Evolutionary conservation across 208 protist species (phyloP).

Genomic region (Angomonas ambiguus): DNA sequence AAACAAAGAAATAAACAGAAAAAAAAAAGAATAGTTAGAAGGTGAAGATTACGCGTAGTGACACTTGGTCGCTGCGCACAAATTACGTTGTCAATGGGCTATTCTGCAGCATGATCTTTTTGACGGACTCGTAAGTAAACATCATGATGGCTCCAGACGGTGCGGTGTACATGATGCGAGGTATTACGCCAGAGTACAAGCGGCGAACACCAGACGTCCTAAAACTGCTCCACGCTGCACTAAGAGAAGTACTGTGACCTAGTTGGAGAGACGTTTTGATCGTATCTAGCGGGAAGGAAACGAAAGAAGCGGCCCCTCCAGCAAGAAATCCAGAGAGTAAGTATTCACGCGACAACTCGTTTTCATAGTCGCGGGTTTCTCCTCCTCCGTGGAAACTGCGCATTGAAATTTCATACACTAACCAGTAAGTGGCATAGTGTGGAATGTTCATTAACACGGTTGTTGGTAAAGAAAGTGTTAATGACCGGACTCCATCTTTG

Average conservation of each 20-base stretch:
- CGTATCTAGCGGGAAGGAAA: constrained; percentile 91
- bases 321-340: constrained; percentile 77
- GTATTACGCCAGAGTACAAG: constrained; percentile 70
- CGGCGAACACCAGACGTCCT: constrained; percentile 34
- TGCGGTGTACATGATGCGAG: constrained; percentile 85
- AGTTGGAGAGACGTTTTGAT: constrained; percentile 91
- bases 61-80: no score
- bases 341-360: constrained; percentile 53
- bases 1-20: no score
- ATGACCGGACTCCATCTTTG: constrained; percentile 51
- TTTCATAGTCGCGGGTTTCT: constrained; percentile 32
- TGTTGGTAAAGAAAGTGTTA: constrained; percentile 88
- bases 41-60: no score
- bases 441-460: constrained; percentile 93
- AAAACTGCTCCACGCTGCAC: constrained; percentile 20
- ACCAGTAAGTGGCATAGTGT: constrained; percentile 89
- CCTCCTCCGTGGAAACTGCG: constrained; percentile 28
- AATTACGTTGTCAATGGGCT: not conserved
- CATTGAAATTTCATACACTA: constrained; percentile 84
- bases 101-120: constrained; percentile 14
- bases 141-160: constrained; percentile 91
- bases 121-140: constrained; percentile 91
- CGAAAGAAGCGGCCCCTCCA: constrained; percentile 71
- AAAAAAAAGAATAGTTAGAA: not conserved
- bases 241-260: constrained; percentile 20